Evolutionary conservation across 805 yeast species (phyloP).

Genomic region (Starmera dryadoides): DNA sequence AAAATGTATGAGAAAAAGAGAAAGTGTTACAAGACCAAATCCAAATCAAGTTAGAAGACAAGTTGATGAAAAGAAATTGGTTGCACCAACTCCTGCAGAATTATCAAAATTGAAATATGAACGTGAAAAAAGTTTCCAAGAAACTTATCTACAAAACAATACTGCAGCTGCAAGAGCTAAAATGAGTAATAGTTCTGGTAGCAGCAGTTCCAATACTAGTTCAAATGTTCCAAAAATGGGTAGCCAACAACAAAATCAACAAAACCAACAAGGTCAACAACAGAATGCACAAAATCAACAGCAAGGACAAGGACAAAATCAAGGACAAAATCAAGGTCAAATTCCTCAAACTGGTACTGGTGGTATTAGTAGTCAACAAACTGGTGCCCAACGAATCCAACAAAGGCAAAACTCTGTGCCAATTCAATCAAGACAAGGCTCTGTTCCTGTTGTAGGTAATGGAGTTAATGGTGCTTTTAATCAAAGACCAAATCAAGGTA

Average conservation of each 20-base stretch:
- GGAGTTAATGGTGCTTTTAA: no score
- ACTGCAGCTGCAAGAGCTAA: background rate
- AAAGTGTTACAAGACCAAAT: slow-evolving; percentile 59
- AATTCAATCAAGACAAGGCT: background rate
- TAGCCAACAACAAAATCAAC: slow-evolving; percentile 20
- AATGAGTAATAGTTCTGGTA: background rate
- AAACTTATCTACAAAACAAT: slow-evolving; percentile 46
- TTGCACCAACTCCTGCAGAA: slow-evolving; percentile 77
- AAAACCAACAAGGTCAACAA: slow-evolving; percentile 2
- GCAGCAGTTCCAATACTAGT: slow-evolving; percentile 21
- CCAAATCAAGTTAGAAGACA: slow-evolving; percentile 34
- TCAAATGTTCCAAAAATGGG: slow-evolving; percentile 23
- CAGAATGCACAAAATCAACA: background rate
- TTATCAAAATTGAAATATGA: slow-evolving; percentile 77
- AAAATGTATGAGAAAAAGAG: slow-evolving; percentile 84
- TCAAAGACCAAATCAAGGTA: slow-evolving; percentile 1
- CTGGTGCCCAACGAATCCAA: slow-evolving; percentile 1
- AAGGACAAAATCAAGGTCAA: slow-evolving; percentile 12
- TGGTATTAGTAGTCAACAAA: background rate
- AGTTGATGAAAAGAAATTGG: slow-evolving; percentile 33
- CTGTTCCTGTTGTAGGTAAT: slow-evolving; percentile 1
- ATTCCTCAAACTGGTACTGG: background rate
- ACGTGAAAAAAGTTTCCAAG: slow-evolving; percentile 79
- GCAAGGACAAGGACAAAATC: slow-evolving; percentile 9
- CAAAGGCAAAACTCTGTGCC: slow-evolving; percentile 2